Evolutionary conservation across 208 protist genomes (phyloP).

Genomic region (Wallacemonas rigidus): DNA sequence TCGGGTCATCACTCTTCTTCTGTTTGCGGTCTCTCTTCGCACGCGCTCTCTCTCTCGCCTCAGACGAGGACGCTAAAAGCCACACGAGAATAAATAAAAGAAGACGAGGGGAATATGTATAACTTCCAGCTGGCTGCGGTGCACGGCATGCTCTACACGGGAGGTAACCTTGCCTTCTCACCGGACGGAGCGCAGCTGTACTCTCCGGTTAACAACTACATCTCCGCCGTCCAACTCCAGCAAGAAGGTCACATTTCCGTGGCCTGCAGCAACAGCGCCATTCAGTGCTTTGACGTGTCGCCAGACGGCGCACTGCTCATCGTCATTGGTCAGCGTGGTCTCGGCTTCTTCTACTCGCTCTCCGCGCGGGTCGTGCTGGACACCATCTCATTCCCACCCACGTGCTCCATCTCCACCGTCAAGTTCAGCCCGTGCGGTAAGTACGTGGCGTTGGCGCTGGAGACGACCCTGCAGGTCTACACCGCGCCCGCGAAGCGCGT

Average conservation of each 20-base stretch:
- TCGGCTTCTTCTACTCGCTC: slow-evolving; percentile 90
- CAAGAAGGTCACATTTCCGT: slow-evolving; percentile 72
- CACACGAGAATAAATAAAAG: too few relatives aligned
- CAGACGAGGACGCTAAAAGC: too few relatives aligned
- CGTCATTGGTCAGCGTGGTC: slow-evolving; percentile 71
- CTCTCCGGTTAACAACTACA: slow-evolving; percentile 89
- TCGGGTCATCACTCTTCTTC: too few relatives aligned
- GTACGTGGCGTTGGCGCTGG: slow-evolving; percentile 86
- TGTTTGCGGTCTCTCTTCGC: too few relatives aligned
- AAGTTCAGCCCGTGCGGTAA: slow-evolving; percentile 89
- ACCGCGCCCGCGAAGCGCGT: slow-evolving; percentile 79
- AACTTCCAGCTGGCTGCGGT: slow-evolving; percentile 89
- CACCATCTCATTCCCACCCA: slow-evolving; percentile 85
- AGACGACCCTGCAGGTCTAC: slow-evolving; percentile 89
- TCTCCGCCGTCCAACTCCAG: slow-evolving; percentile 80
- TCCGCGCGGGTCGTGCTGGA: slow-evolving; percentile 87
- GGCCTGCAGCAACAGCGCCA: slow-evolving; percentile 87
- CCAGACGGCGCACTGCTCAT: slow-evolving; percentile 83
- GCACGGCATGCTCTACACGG: slow-evolving; percentile 93
- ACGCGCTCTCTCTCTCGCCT: not conserved
- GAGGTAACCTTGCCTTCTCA: slow-evolving; percentile 87
- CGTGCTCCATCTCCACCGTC: slow-evolving; percentile 62
- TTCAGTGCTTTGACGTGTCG: slow-evolving; percentile 89
- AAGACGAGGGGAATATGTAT: slow-evolving; percentile 41
- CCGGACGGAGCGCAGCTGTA: slow-evolving; percentile 82